A percentile compares a stretch with the other conserved stretches of the same genome.
These are phyloP conservation scores for Lupinus albus DNA, from an alignment of 306 rosid genomes.

Conservation along the genomic window DNA sequence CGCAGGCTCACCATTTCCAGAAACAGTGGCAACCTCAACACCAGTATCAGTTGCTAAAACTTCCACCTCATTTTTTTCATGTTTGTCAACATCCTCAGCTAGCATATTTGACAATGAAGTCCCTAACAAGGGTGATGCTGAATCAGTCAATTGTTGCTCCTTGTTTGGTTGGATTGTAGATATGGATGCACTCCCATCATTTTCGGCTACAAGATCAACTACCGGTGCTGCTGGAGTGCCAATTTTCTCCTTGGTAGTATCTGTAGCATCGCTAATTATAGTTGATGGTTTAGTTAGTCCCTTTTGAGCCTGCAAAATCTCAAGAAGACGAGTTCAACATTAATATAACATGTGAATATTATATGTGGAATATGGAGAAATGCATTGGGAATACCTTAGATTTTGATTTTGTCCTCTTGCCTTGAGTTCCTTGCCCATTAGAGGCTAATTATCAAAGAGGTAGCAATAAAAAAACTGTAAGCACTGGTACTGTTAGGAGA, in stretches of 20 bases:
- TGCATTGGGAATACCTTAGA: constrained; percentile 53
- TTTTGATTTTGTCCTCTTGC: constrained; percentile 64
- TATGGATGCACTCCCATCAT: constrained; percentile 46
- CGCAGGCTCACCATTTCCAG: constrained; percentile 53
- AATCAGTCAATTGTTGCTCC: constrained; percentile 46
- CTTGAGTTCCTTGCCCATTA: constrained; percentile 87
- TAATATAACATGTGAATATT: constrained; percentile 25
- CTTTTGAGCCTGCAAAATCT: constrained; percentile 61
- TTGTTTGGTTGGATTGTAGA: constrained; percentile 45
- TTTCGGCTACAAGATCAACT: constrained; percentile 47
- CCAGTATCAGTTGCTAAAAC: constrained; percentile 42
- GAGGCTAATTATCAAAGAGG: constrained; percentile 54
- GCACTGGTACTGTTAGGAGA: constrained; percentile 35
- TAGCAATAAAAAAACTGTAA: constrained; percentile 41
- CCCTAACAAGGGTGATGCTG: constrained; percentile 41
- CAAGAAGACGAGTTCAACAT: constrained; percentile 29
- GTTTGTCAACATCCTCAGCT: constrained; percentile 53
- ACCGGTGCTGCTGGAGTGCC: constrained; percentile 41
- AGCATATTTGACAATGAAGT: constrained; percentile 44
- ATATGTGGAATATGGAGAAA: constrained; percentile 5
- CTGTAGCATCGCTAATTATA: constrained; percentile 42
- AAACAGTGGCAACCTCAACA: constrained; percentile 47
- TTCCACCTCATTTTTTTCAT: constrained; percentile 44
- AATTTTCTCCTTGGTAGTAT: constrained; percentile 50
- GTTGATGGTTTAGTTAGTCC: constrained; percentile 44